These are phyloP conservation scores for Iris macrosiphon DNA, from an alignment of 106 monocot species.

Conservation along the genomic window DNA sequence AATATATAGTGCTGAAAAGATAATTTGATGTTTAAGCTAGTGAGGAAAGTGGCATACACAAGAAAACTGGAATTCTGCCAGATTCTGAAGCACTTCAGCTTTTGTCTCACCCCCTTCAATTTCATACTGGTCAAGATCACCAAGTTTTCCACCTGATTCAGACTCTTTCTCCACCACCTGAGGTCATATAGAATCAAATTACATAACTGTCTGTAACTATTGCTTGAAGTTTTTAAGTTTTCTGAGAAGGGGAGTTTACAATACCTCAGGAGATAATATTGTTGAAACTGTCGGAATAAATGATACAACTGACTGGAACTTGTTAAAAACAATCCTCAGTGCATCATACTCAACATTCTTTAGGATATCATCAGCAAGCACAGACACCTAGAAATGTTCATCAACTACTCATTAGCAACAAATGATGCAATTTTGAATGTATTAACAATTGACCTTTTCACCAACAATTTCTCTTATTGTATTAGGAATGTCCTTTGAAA, in stretches of 20 bases:
- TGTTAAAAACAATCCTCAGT: conserved; percentile 81
- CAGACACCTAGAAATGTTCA: no score
- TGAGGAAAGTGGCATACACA: no score
- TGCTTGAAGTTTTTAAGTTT: no score
- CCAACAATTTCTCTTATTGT: no score
- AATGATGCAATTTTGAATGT: no score
- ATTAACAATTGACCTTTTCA: no score
- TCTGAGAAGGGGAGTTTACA: no score
- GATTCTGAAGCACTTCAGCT: conserved; percentile 88
- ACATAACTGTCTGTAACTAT: no score
- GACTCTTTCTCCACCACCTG: conserved; percentile 64
- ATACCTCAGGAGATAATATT: conserved; percentile 91
- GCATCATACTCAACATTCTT: conserved; percentile 95
- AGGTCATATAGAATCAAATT: neutral
- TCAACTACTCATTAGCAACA: no score
- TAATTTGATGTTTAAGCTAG: no score
- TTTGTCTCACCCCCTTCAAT: conserved; percentile 94
- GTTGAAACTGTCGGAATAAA: conserved; percentile 85
- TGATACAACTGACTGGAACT: conserved; percentile 73
- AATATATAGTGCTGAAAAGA: no score
- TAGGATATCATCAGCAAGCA: conserved; percentile 89
- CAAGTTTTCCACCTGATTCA: conserved; percentile 71
- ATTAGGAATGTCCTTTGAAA: no score
- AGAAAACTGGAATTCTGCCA: conserved; percentile 86
- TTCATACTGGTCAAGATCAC: conserved; percentile 70